Conservation (phyloP, 306 rosid genomes). For the Dryas drummondii region DNA sequence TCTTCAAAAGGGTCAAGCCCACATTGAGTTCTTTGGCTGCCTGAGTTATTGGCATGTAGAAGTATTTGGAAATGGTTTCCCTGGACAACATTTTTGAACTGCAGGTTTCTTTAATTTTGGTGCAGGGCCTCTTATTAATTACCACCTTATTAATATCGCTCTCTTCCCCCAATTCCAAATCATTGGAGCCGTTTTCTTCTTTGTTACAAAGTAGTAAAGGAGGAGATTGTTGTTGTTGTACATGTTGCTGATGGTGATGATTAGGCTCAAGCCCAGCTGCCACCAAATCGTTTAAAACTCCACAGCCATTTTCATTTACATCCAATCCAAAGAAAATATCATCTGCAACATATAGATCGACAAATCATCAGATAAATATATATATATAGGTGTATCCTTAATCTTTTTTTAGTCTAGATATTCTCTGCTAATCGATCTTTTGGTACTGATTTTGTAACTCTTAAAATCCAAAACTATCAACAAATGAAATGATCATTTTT, state of each 20-base stretch:
- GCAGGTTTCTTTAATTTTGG: neutral
- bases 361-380: no score
- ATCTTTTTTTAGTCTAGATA: no score
- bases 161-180: conserved; percentile 1
- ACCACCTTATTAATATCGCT: neutral
- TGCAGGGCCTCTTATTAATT: neutral
- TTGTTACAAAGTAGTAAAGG: neutral
- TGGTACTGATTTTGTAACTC: no score
- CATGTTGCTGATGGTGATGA: neutral
- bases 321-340: no score
- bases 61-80: conserved; percentile 51
- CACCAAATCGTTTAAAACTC: no score
- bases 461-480: no score
- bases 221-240: conserved; percentile 4
- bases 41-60: conserved; percentile 76
- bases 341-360: no score
- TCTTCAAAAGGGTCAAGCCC: conserved; percentile 76
- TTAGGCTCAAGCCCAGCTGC: no score
- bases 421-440: no score
- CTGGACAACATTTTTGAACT: conserved; percentile 43
- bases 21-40: conserved; percentile 79
- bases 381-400: no score
- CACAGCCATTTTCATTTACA: no score
- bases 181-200: conserved; percentile 13
- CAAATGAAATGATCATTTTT: no score